These are phyloP conservation scores for Pythium brachiatum DNA, from an alignment of 352 stramenopile species.

Conservation along the genomic window DNA sequence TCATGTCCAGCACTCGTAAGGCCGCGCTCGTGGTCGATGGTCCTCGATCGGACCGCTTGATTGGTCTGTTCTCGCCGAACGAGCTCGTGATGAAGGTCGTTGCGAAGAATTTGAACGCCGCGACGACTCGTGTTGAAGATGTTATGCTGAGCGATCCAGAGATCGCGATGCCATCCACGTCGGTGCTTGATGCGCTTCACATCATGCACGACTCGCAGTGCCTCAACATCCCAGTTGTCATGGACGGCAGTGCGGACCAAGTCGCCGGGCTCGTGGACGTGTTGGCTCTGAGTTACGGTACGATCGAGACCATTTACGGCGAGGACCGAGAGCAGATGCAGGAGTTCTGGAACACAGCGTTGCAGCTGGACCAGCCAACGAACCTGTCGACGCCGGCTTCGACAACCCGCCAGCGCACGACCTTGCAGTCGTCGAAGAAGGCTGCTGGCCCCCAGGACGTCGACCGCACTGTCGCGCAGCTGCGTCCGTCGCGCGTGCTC, in stretches of 20 bases:
- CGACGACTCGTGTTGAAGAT: slow-evolving; percentile 86
- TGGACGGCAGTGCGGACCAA: slow-evolving; percentile 51
- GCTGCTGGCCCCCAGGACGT: slow-evolving; percentile 58
- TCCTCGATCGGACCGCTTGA: slow-evolving; percentile 81
- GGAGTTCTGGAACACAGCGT: slow-evolving; percentile 86
- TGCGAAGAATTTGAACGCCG: slow-evolving; percentile 88
- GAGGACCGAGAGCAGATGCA: slow-evolving; percentile 87
- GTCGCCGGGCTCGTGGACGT: slow-evolving; percentile 85
- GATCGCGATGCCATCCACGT: slow-evolving; percentile 58
- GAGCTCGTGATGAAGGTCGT: slow-evolving; percentile 96
- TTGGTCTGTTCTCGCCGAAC: slow-evolving; percentile 96
- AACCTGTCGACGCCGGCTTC: slow-evolving; percentile 33
- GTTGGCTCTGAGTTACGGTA: slow-evolving; percentile 82
- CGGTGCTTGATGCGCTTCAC: slow-evolving; percentile 82
- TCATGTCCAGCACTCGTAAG: slow-evolving; percentile 85
- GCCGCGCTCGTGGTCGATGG: slow-evolving; percentile 93
- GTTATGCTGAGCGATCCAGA: slow-evolving; percentile 91
- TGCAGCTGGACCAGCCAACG: slow-evolving; percentile 73
- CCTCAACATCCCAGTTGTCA: slow-evolving; percentile 78
- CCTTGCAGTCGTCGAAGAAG: slow-evolving; percentile 42
- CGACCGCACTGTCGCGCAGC: slow-evolving; percentile 74
- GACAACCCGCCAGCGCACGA: slow-evolving; percentile 46
- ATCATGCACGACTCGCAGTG: slow-evolving; percentile 88
- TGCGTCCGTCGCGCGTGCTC: slow-evolving; percentile 87
- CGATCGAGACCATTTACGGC: slow-evolving; percentile 86